Evolutionary conservation across 768 basidiomycete species (phyloP).

Genomic region (Podaxis rugospora): DNA sequence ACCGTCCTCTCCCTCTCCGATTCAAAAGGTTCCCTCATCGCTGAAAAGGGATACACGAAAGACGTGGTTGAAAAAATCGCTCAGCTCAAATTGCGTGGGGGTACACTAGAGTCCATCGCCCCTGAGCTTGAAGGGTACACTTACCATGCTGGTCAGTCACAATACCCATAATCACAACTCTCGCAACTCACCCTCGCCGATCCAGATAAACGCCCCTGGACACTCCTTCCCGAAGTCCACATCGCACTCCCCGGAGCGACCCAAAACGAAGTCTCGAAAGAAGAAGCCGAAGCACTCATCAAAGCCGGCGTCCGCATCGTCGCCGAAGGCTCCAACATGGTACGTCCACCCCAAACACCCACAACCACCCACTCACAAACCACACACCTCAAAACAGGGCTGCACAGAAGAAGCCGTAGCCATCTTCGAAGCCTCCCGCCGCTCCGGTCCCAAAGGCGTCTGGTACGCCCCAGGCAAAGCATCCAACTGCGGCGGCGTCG

Average conservation of each 20-base stretch:
- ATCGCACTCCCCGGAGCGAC: constrained; percentile 69
- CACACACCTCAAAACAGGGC: constrained; percentile 29
- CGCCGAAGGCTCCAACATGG: constrained; percentile 77
- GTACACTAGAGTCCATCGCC: constrained; percentile 34
- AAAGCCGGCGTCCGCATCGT: constrained; percentile 67
- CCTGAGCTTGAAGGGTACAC: constrained; percentile 33
- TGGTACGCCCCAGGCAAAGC: constrained; percentile 77
- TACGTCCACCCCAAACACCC: constrained; percentile 8
- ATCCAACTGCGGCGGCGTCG: constrained; percentile 71
- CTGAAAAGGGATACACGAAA: constrained; percentile 52
- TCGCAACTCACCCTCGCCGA: not conserved
- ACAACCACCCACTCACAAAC: not conserved
- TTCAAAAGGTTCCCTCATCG: constrained; percentile 66
- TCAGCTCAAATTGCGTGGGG: constrained; percentile 52
- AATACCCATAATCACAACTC: not conserved
- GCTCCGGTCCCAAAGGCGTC: constrained; percentile 39
- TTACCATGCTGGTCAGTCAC: constrained; percentile 39
- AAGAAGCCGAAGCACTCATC: constrained; percentile 67
- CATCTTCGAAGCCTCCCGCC: constrained; percentile 62
- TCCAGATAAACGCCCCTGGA: constrained; percentile 61
- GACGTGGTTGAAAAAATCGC: constrained; percentile 49
- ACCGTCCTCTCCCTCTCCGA: constrained; percentile 70
- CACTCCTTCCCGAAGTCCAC: constrained; percentile 55
- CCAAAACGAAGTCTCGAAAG: constrained; percentile 65
- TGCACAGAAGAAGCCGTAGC: constrained; percentile 70